phyloP scores from a whole-genome alignment of 129 eudicot genomes.

The Artemisia argyi region DNA sequence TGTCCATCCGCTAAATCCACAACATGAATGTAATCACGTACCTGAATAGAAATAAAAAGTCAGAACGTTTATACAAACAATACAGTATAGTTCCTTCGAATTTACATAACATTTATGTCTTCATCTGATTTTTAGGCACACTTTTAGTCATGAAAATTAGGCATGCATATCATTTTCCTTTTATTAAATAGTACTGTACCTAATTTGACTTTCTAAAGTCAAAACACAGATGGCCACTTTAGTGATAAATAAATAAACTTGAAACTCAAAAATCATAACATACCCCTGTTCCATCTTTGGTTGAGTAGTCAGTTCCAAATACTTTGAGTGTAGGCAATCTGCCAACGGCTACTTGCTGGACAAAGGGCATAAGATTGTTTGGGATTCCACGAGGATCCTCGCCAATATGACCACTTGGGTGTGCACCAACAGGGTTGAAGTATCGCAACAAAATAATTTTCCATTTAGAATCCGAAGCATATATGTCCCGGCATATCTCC shows the following conservation, averaged over 20 bases:
- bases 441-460: slow-evolving; percentile 85
- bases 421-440: slow-evolving; percentile 98
- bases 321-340: slow-evolving; percentile 75
- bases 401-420: slow-evolving; percentile 89
- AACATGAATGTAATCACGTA: slow-evolving; percentile 95
- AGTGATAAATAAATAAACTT: too few relatives aligned
- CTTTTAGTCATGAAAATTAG: too few relatives aligned
- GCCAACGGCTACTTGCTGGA: slow-evolving; percentile 99
- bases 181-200: too few relatives aligned
- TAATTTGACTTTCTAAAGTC: too few relatives aligned
- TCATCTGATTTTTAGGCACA: too few relatives aligned
- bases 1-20: slow-evolving; percentile 98
- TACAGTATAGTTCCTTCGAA: too few relatives aligned
- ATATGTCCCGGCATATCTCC: slow-evolving; percentile 85
- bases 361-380: slow-evolving; percentile 97
- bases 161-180: too few relatives aligned
- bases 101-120: too few relatives aligned
- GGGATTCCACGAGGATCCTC: slow-evolving; percentile 97
- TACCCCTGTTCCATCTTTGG: slow-evolving; percentile 98
- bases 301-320: slow-evolving; percentile 81
- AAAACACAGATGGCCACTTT: too few relatives aligned
- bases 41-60: slow-evolving; percentile 40
- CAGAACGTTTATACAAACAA: too few relatives aligned
- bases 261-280: not conserved
- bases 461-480: slow-evolving; percentile 69